Conservation (phyloP, 495 filamentous ascomycete genomes). For the Trichodelitschia bisporula region DNA sequence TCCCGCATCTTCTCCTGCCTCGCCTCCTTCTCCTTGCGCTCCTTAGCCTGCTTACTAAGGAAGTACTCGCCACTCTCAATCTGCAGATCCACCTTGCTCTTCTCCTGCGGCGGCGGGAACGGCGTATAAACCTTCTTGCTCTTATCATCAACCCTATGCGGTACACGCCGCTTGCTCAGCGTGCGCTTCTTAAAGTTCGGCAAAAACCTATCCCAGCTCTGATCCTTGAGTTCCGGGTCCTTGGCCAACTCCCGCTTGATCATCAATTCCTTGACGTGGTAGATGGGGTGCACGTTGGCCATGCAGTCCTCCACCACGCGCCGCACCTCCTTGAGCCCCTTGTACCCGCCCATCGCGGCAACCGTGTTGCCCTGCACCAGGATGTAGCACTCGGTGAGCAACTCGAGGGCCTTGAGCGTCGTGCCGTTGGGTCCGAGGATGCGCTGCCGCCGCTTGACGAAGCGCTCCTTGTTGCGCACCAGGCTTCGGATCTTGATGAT, state of each 20-base stretch:
- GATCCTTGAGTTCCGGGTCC: conserved; percentile 62
- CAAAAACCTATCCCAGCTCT: conserved; percentile 90
- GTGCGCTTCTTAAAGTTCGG: conserved; percentile 96
- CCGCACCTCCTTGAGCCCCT: conserved; percentile 81
- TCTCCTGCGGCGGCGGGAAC: conserved; percentile 45
- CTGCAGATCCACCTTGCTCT: conserved; percentile 95
- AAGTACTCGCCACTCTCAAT: conserved; percentile 98
- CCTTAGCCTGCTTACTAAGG: conserved; percentile 72
- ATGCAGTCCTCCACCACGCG: conserved; percentile 86
- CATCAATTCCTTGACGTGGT: conserved; percentile 96
- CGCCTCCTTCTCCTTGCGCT: conserved; percentile 53
- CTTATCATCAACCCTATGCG: conserved; percentile 79
- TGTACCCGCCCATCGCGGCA: conserved; percentile 68
- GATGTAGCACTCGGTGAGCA: conserved; percentile 85
- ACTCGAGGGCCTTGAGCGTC: conserved; percentile 80
- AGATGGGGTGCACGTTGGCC: conserved; percentile 82
- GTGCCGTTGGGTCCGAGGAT: conserved; percentile 67
- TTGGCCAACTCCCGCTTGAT: conserved; percentile 96
- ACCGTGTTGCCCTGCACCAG: conserved; percentile 97
- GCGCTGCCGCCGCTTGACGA: conserved; percentile 84
- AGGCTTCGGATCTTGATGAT: conserved; percentile 84
- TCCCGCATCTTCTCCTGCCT: conserved; percentile 54
- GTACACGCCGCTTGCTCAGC: conserved; percentile 58
- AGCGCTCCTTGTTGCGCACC: conserved; percentile 86
- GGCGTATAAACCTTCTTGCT: conserved; percentile 81